Conservation (phyloP, 805 yeast species). For the Wickerhamomyces ciferrii region DNA sequence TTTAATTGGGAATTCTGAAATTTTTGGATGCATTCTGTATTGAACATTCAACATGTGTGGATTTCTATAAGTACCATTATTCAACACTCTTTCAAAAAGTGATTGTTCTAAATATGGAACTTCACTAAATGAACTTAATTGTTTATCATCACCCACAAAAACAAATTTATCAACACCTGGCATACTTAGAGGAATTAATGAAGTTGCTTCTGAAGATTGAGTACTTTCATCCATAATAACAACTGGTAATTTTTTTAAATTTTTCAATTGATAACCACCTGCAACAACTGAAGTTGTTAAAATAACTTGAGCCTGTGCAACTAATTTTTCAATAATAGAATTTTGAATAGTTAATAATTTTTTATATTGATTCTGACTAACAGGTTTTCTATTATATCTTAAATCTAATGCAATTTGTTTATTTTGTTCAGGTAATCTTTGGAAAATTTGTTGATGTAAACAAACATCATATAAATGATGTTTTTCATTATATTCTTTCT, state of each 20-base stretch:
- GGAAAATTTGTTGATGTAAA: constrained; percentile 54
- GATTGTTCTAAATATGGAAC: constrained; percentile 64
- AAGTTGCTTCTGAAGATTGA: constrained; percentile 69
- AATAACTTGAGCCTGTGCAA: constrained; percentile 63
- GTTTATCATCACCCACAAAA: constrained; percentile 74
- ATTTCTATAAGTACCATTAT: constrained; percentile 52
- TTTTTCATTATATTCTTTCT: constrained; percentile 49
- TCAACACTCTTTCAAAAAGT: constrained; percentile 59
- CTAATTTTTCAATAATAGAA: constrained; percentile 41
- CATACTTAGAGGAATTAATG: constrained; percentile 66
- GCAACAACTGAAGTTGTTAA: constrained; percentile 72
- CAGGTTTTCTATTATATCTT: constrained; percentile 36
- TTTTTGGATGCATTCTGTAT: constrained; percentile 63
- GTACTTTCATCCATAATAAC: constrained; percentile 79
- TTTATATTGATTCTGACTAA: constrained; percentile 42
- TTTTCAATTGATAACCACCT: constrained; percentile 59
- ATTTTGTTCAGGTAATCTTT: constrained; percentile 39
- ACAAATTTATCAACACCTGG: constrained; percentile 62
- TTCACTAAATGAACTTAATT: constrained; percentile 65
- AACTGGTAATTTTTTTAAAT: constrained; percentile 57
- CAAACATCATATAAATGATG: constrained; percentile 58
- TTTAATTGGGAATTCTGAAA: constrained; percentile 52
- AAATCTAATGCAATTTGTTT: constrained; percentile 39
- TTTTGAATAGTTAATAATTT: constrained; percentile 41
- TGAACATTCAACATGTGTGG: constrained; percentile 70